Evolutionary conservation across 352 stramenopile species (phyloP).

Genomic region (Phytophthora podocarpi): DNA sequence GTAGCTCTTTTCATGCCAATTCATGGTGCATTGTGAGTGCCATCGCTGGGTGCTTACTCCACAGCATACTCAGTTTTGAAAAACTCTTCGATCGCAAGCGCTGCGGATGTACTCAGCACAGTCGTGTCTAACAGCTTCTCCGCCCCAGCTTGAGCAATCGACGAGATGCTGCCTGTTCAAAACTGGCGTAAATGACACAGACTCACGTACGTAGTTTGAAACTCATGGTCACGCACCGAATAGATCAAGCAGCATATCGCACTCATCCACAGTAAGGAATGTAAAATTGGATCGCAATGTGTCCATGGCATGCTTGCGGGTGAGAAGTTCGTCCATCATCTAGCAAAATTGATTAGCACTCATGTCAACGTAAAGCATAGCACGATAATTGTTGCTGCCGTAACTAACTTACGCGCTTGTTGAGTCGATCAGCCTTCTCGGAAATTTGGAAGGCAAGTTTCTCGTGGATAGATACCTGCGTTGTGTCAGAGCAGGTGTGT

Average conservation of each 20-base stretch:
- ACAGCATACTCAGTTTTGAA: conserved; percentile 72
- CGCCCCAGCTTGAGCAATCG: conserved; percentile 51
- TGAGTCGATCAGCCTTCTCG: conserved; percentile 48
- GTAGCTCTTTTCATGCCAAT: neutral
- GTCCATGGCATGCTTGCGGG: conserved; percentile 48
- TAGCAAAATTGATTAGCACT: conserved; percentile 11
- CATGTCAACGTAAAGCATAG: neutral
- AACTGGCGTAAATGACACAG: conserved; percentile 1
- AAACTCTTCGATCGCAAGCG: conserved; percentile 72
- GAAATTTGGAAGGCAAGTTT: conserved; percentile 59
- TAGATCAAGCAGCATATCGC: conserved; percentile 80
- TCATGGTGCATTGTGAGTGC: neutral
- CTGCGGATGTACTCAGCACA: conserved; percentile 61
- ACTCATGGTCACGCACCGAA: conserved; percentile 47
- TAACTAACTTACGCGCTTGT: conserved; percentile 37
- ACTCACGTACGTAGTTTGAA: neutral
- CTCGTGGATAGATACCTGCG: conserved; percentile 57
- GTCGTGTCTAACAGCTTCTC: conserved; percentile 65
- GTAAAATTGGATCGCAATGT: conserved; percentile 58
- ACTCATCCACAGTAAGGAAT: conserved; percentile 66
- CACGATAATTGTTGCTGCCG: too few species aligned
- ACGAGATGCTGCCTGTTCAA: conserved; percentile 51
- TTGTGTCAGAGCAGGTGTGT: neutral
- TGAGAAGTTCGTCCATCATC: conserved; percentile 58
- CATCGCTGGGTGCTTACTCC: conserved; percentile 29